Percentiles rank a stretch among this genome's conserved stretches.
Evolutionary conservation across 371 early-diverging fungal species (phyloP).

Genomic region (Mucor plumbeus): DNA sequence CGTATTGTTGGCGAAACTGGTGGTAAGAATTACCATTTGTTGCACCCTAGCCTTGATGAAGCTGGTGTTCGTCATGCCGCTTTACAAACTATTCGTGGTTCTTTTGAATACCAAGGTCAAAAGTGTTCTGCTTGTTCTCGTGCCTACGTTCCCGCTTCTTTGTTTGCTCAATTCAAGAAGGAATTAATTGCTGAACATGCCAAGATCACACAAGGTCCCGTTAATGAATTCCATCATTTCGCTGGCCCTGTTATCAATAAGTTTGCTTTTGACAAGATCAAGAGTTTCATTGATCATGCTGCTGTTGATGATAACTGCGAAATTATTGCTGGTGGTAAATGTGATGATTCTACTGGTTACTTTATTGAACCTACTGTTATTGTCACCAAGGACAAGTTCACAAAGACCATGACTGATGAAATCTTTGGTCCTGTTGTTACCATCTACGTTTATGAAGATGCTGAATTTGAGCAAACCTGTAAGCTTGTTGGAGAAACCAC

Average conservation of each 20-base stretch:
- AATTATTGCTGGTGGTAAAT: constrained; percentile 84
- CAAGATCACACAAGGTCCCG: constrained; percentile 86
- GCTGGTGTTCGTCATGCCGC: constrained; percentile 70
- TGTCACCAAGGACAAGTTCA: constrained; percentile 82
- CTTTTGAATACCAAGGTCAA: constrained; percentile 97
- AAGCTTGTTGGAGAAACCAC: constrained; percentile 83
- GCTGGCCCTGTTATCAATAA: constrained; percentile 86
- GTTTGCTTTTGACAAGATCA: constrained; percentile 93
- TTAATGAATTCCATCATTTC: constrained; percentile 84
- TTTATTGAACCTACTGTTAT: constrained; percentile 93
- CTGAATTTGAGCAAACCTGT: constrained; percentile 75
- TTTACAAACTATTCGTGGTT: constrained; percentile 87
- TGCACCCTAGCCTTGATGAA: constrained; percentile 72
- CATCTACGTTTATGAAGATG: constrained; percentile 88
- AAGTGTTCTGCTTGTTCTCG: constrained; percentile 97
- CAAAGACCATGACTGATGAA: constrained; percentile 92
- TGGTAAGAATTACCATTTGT: constrained; percentile 97
- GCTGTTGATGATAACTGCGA: constrained; percentile 65
- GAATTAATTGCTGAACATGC: constrained; percentile 68
- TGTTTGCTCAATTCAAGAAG: constrained; percentile 79
- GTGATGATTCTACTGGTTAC: constrained; percentile 88
- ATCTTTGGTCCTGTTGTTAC: constrained; percentile 99
- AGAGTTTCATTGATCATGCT: constrained; percentile 84
- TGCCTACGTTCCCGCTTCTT: constrained; percentile 86
- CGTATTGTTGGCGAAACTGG: constrained; percentile 98